A percentile compares a stretch with the other conserved stretches of the same genome.
phyloP scores from a whole-genome alignment of 306 rosid genomes.

The Cucurbita pepo region DNA sequence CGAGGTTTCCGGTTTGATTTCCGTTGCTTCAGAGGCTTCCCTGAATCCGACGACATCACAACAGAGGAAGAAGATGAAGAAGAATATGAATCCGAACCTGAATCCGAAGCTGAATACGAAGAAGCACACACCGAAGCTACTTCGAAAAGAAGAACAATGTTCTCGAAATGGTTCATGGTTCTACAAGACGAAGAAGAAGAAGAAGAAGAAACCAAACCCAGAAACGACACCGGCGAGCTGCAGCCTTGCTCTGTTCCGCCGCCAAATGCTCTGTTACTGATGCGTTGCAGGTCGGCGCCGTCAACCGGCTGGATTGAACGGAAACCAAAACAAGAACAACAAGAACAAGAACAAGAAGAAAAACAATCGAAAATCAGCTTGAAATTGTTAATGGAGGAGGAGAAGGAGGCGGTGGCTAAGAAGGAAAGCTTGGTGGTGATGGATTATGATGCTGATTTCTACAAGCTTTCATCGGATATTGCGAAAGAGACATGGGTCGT shows the following conservation, averaged over 20 bases:
- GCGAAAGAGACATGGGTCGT: constrained; percentile 84
- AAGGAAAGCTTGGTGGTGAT: constrained; percentile 37
- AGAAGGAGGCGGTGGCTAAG: constrained; percentile 15
- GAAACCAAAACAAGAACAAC: constrained; percentile 23
- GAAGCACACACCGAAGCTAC: constrained; percentile 13
- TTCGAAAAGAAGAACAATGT: constrained; percentile 31
- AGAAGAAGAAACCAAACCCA: constrained; percentile 25
- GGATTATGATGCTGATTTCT: constrained; percentile 34
- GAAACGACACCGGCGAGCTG: background rate
- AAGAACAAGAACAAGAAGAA: constrained; percentile 21
- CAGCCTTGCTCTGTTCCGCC: constrained; percentile 35
- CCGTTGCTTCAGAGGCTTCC: constrained; percentile 58
- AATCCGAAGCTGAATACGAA: background rate
- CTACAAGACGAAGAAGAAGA: constrained; percentile 36
- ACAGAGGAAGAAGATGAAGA: constrained; percentile 39
- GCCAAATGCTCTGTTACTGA: constrained; percentile 67
- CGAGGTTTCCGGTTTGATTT: constrained; percentile 51
- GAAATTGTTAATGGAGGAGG: constrained; percentile 66
- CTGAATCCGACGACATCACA: constrained; percentile 32
- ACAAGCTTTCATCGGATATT: constrained; percentile 56
- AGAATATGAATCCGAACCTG: constrained; percentile 9
- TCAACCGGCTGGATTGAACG: background rate
- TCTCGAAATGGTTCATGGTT: constrained; percentile 87
- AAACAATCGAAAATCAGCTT: constrained; percentile 29
- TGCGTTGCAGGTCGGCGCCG: constrained; percentile 79